Evolutionary conservation across 495 filamentous ascomycete species (phyloP), one percentile per base, ranked within the genome.

Genomic region (Lophium mytilinum): DNA sequence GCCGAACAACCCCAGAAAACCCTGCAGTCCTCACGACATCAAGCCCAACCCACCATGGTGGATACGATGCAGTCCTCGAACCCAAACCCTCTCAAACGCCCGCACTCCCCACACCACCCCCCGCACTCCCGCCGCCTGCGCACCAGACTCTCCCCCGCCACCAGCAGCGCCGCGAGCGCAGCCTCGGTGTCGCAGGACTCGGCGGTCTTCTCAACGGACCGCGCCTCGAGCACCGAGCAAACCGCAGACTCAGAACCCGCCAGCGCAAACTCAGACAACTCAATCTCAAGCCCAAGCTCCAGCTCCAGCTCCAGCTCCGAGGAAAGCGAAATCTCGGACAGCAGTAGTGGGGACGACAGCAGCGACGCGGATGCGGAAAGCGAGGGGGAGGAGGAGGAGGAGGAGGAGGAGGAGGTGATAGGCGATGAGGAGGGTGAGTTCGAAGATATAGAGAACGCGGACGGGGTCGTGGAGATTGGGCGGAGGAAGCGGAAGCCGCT

Each of bases 151-250:
- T 45, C 56, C 1, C 43, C 46, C 9, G 12, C 35, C 17, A 37
- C 54, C 24, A 56, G 40, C 24, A 62, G 37, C 43, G 50, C 55
- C 24, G 9, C 55, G 9, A 19, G 7, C 43, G 45, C 58, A 19
- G 43, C 24, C 39, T 63, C 60, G 14, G 11, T 52, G 9, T 63
- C 63, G 45, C 53, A 63, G 46, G 53, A 55, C 35, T 63, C 60
- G 8, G 46, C 60, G 21, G 37, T 60, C 10, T 15, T 55, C 21
- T 54, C 60, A 35, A 57, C 63, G n/a, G 46, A 33, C 34, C 42
- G 51, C n/a, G 34, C 57, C 24, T 37, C 35, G 17, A 43, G 11
- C 35, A 53, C 21, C 19, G n/a, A 43, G 15, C n/a, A n/a, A n/a
- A 40, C 51, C 10, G 10, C 51, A 18, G 34, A 40, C 10, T 24